Conservation (phyloP, 2,329 filamentous ascomycete genomes). For the Xylariaceae sp. region DNA sequence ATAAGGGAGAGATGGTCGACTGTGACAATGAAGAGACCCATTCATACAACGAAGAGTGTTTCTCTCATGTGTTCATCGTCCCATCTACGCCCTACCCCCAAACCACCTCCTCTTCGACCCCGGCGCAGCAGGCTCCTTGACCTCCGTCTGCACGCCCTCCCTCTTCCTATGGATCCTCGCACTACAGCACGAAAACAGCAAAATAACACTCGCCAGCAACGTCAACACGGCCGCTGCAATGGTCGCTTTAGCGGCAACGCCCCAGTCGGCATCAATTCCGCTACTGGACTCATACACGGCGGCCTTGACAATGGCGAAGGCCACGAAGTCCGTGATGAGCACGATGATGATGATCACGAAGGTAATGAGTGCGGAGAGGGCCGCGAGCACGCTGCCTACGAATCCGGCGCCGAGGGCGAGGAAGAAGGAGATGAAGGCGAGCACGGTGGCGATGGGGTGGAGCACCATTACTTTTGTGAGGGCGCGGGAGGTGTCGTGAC, state of each 20-base stretch:
- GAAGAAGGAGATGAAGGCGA: constrained; percentile 43
- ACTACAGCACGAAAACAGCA: constrained; percentile 59
- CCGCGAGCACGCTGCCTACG: constrained; percentile 38
- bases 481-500: constrained; percentile 34
- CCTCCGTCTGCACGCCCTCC: constrained; percentile 22
- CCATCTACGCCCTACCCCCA: too few relatives aligned
- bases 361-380: constrained; percentile 35
- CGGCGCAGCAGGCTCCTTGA: constrained; percentile 1
- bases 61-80: too few relatives aligned
- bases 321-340: constrained; percentile 41
- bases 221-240: constrained; percentile 51
- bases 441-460: constrained; percentile 29
- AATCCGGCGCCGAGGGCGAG: constrained; percentile 40
- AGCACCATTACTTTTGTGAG: constrained; percentile 44
- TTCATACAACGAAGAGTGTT: too few relatives aligned
- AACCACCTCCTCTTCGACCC: not conserved
- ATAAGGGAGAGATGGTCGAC: too few relatives aligned
- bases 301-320: constrained; percentile 35
- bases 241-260: constrained; percentile 53
- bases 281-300: constrained; percentile 37
- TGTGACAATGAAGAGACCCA: too few relatives aligned
- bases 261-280: constrained; percentile 41
- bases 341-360: constrained; percentile 40
- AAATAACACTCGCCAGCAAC: constrained; percentile 50
- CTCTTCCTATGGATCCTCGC: constrained; percentile 40